Conservation (phyloP, 164 flowering plant species). For the Piper longum region DNA sequence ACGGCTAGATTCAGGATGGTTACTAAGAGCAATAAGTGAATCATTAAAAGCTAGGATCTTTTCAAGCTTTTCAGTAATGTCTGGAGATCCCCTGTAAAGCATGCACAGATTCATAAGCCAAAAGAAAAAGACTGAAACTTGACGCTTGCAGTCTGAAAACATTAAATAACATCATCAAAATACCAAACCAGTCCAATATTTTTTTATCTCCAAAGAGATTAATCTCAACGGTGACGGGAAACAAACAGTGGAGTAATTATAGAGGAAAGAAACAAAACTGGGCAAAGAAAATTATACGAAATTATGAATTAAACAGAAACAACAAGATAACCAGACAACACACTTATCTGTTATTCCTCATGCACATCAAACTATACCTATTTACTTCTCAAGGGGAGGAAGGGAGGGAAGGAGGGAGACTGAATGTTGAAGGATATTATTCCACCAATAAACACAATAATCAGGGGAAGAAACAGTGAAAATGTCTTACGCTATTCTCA, state of each 20-base stretch:
- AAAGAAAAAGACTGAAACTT: background rate
- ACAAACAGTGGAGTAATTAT: no score
- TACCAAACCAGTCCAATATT: background rate
- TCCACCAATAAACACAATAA: background rate
- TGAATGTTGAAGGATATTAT: background rate
- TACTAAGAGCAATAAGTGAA: slow-evolving; percentile 44
- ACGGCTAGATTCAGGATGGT: slow-evolving; percentile 44
- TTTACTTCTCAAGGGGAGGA: no score
- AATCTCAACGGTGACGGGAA: background rate
- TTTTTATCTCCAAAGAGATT: background rate
- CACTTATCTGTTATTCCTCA: no score
- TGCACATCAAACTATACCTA: no score
- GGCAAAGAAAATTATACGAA: no score
- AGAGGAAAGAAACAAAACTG: no score
- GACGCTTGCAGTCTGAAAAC: no score
- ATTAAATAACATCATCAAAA: background rate
- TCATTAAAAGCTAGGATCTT: slow-evolving; percentile 56
- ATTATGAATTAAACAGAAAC: no score
- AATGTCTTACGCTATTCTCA: slow-evolving; percentile 45
- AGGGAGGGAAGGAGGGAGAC: no score
- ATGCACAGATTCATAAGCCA: slow-evolving; percentile 9
- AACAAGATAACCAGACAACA: no score
- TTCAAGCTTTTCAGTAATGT: slow-evolving; percentile 57
- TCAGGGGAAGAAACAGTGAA: slow-evolving; percentile 1
- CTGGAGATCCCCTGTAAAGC: slow-evolving; percentile 35